Conservation (phyloP, 352 stramenopile genomes). For the Phytophthora foliorum region DNA sequence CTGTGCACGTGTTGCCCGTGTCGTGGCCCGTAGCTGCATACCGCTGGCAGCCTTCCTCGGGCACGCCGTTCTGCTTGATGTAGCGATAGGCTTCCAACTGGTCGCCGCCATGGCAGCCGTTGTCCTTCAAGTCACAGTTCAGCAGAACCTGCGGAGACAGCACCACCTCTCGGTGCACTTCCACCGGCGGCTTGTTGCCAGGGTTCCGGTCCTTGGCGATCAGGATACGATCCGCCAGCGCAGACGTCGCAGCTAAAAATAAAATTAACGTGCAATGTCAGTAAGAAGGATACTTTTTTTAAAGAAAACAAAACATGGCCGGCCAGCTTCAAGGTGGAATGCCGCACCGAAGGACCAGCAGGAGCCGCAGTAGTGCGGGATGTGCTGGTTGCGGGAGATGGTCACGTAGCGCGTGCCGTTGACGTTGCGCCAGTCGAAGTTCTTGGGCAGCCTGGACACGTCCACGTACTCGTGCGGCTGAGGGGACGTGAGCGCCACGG, state of each 20-base stretch:
- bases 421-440: slow-evolving; percentile 94
- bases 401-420: slow-evolving; percentile 88
- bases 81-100: slow-evolving; percentile 93
- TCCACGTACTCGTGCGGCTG: slow-evolving; percentile 80
- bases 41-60: slow-evolving; percentile 95
- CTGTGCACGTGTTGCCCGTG: slow-evolving; percentile 88
- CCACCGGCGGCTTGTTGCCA: slow-evolving; percentile 58
- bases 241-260: slow-evolving; percentile 77
- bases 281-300: not conserved
- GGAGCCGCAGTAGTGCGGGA: slow-evolving; percentile 91
- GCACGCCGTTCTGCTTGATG: slow-evolving; percentile 93
- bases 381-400: slow-evolving; percentile 88
- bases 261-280: slow-evolving; percentile 1
- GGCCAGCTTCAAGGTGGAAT: slow-evolving; percentile 23
- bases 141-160: slow-evolving; percentile 88
- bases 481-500: slow-evolving; percentile 65
- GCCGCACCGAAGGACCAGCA: slow-evolving; percentile 88
- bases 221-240: slow-evolving; percentile 87
- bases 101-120: slow-evolving; percentile 94
- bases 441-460: slow-evolving; percentile 83
- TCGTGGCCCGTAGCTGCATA: slow-evolving; percentile 95
- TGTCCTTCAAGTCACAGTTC: slow-evolving; percentile 90
- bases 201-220: slow-evolving; percentile 78
- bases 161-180: slow-evolving; percentile 83
- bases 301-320: too few relatives aligned